A percentile compares a stretch with the other conserved stretches of the same genome.
These are phyloP conservation scores for Malassezia sympodialis DNA, from an alignment of 1,284 basidiomycete species.

Conservation along the genomic window DNA sequence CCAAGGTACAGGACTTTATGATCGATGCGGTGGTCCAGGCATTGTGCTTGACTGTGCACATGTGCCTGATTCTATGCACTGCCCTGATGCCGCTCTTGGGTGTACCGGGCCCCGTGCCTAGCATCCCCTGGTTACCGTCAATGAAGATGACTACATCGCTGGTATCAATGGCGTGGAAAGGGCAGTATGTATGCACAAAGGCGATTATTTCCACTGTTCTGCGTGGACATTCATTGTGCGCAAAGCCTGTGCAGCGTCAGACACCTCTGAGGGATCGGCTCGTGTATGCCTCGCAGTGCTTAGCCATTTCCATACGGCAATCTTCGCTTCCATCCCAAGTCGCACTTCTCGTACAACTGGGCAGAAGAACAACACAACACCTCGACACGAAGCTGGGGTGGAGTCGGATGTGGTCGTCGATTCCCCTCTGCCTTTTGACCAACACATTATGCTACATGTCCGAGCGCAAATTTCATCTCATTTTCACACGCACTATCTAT, in stretches of 20 bases:
- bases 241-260: neutral
- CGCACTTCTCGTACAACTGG: neutral
- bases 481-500: neutral
- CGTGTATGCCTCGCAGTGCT: neutral
- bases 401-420: neutral
- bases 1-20: neutral
- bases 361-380: neutral
- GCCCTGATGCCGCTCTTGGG: neutral
- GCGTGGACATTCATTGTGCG: neutral
- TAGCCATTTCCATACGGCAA: neutral
- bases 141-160: neutral
- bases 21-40: neutral
- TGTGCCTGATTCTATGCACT: neutral
- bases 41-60: neutral
- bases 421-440: neutral
- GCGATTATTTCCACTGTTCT: neutral
- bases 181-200: neutral
- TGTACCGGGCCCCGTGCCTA: neutral
- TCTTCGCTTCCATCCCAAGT: slow-evolving; percentile 8
- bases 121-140: neutral
- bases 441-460: neutral
- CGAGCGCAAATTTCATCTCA: neutral
- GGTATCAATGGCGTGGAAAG: neutral
- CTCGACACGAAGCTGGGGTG: neutral
- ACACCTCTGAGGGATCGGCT: neutral